Conservation (phyloP, 139 green algal genomes). For the Coccomyxa sp. region DNA sequence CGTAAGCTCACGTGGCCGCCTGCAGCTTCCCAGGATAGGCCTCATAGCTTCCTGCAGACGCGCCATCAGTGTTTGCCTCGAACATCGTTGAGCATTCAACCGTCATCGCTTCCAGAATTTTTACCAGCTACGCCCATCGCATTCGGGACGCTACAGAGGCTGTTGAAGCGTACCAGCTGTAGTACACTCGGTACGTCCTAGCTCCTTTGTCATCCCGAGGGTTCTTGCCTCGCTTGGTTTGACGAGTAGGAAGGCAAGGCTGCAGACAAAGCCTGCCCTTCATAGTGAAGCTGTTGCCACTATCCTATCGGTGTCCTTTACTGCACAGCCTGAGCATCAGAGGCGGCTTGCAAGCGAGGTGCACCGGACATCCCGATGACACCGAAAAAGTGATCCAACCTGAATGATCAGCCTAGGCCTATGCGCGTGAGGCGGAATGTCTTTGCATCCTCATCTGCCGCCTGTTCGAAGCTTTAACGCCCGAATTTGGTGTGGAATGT, state of each 20-base stretch:
- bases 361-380: background rate
- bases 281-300: background rate
- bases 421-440: background rate
- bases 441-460: background rate
- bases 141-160: background rate
- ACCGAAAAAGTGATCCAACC: background rate
- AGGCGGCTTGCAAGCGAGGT: background rate
- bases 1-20: background rate
- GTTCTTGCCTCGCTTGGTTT: background rate
- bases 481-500: background rate
- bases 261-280: background rate
- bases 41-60: background rate
- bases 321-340: background rate
- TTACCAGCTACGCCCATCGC: background rate
- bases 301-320: background rate
- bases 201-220: background rate
- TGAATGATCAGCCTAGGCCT: background rate
- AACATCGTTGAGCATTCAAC: background rate
- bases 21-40: constrained; percentile 1
- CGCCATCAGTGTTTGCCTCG: background rate
- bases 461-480: background rate
- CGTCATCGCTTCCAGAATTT: background rate
- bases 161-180: background rate
- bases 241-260: background rate
- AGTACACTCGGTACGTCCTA: background rate